Conservation (phyloP, 495 filamentous ascomycete genomes). For the Aspergillus cristatus region DNA sequence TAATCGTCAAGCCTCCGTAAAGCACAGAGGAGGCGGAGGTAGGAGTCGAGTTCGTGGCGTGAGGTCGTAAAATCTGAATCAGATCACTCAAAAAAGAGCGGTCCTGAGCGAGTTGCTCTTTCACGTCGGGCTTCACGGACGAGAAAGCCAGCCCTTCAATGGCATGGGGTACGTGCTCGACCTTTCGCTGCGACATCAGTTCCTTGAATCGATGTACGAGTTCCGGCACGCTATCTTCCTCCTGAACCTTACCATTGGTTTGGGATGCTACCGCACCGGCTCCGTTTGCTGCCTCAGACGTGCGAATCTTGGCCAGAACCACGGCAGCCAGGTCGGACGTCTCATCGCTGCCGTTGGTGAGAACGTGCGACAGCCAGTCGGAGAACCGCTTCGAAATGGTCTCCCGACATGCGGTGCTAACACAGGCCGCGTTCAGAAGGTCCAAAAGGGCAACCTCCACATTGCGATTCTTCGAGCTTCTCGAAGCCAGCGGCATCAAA, state of each 20-base stretch:
- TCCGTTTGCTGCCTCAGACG: constrained; percentile 22
- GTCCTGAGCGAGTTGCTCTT: constrained; percentile 66
- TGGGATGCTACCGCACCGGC: constrained; percentile 13
- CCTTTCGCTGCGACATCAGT: constrained; percentile 56
- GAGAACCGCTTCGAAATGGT: constrained; percentile 70
- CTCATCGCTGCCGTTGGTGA: constrained; percentile 56
- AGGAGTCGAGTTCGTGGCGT: constrained; percentile 45
- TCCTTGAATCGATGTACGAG: constrained; percentile 70
- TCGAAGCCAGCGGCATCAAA: constrained; percentile 60
- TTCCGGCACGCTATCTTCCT: constrained; percentile 51
- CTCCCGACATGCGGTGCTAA: constrained; percentile 67
- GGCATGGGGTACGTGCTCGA: constrained; percentile 51
- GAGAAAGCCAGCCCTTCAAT: constrained; percentile 92
- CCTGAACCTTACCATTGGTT: constrained; percentile 32
- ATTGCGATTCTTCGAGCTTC: constrained; percentile 63
- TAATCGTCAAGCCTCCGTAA: constrained; percentile 76
- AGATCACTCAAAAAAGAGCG: constrained; percentile 54
- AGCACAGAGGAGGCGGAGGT: constrained; percentile 54
- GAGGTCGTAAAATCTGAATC: constrained; percentile 52
- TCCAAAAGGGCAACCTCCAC: constrained; percentile 78
- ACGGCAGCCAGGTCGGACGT: constrained; percentile 70
- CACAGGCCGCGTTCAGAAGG: constrained; percentile 82
- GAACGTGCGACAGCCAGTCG: constrained; percentile 72
- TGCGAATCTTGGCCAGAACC: constrained; percentile 66
- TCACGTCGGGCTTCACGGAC: constrained; percentile 71